These are phyloP conservation scores for Penicillium polonicum DNA, from an alignment of 2,329 filamentous ascomycete genomes.

Conservation along the genomic window DNA sequence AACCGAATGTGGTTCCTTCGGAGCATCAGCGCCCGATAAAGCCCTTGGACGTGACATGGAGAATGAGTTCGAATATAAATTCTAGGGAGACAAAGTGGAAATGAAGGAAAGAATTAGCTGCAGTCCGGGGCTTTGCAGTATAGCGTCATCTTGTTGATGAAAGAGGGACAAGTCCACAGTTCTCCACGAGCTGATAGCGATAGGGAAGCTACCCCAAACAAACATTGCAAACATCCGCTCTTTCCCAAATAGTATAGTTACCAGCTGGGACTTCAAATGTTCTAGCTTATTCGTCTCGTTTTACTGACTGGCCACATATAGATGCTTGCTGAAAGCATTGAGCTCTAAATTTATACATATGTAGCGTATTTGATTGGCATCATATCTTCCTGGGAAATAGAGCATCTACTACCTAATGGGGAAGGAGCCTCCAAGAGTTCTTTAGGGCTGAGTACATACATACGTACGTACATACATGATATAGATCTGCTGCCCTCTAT, in stretches of 20 bases:
- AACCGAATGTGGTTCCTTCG: slow-evolving; percentile 74
- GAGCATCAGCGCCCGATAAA: slow-evolving; percentile 43
- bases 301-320: neutral
- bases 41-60: slow-evolving; percentile 46
- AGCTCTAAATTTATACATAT: neutral
- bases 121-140: neutral
- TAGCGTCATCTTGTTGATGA: slow-evolving; percentile 15
- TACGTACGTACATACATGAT: neutral
- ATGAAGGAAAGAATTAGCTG: neutral
- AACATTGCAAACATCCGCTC: slow-evolving; percentile 22
- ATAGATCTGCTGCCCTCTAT: neutral
- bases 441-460: neutral
- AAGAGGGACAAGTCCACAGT: slow-evolving; percentile 5
- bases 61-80: neutral
- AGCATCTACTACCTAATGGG: neutral
- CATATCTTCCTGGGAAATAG: too few relatives aligned
- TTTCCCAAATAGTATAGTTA: neutral
- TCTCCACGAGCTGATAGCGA: slow-evolving; percentile 18
- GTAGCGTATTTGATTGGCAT: neutral
- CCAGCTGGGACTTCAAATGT: neutral
- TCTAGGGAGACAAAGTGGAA: too few relatives aligned
- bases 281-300: neutral
- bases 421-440: neutral
- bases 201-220: slow-evolving; percentile 25
- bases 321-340: neutral